A percentile compares a stretch with the other conserved stretches of the same genome.
Conservation (phyloP, 2,329 filamentous ascomycete species). For the Hypoxylon rubiginosum region DNA sequence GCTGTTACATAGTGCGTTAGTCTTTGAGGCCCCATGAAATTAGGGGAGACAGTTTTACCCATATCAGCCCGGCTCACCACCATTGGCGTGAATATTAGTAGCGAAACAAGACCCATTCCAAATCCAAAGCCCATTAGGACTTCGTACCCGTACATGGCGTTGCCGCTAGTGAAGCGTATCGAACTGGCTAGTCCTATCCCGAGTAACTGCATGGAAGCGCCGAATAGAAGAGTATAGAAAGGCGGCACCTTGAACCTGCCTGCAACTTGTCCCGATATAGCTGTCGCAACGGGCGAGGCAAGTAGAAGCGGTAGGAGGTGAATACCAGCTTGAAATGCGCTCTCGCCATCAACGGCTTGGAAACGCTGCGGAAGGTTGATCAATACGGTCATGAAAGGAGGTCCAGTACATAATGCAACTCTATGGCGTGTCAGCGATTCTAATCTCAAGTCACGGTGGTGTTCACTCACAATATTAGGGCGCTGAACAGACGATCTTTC, state of each 20-base stretch:
- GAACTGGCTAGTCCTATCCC: slow-evolving; percentile 53
- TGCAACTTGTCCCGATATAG: slow-evolving; percentile 48
- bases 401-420: slow-evolving; percentile 51
- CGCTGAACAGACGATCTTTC: slow-evolving; percentile 51
- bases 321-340: slow-evolving; percentile 51
- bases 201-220: slow-evolving; percentile 49
- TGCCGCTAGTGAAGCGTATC: slow-evolving; percentile 33
- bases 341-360: slow-evolving; percentile 52
- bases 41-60: slow-evolving; percentile 38
- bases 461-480: slow-evolving; percentile 52
- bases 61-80: slow-evolving; percentile 51
- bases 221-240: slow-evolving; percentile 50
- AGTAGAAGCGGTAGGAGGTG: slow-evolving; percentile 53
- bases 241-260: slow-evolving; percentile 49
- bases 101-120: slow-evolving; percentile 51
- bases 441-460: slow-evolving; percentile 1
- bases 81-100: slow-evolving; percentile 52
- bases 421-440: slow-evolving; percentile 38
- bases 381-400: slow-evolving; percentile 53
- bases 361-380: slow-evolving; percentile 56
- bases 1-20: slow-evolving; percentile 38
- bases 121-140: slow-evolving; percentile 56
- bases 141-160: slow-evolving; percentile 53
- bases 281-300: slow-evolving; percentile 51
- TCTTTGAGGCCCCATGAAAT: slow-evolving; percentile 4